Conservation (phyloP, 2,329 filamentous ascomycete genomes). For the Bipolaris victoriae region DNA sequence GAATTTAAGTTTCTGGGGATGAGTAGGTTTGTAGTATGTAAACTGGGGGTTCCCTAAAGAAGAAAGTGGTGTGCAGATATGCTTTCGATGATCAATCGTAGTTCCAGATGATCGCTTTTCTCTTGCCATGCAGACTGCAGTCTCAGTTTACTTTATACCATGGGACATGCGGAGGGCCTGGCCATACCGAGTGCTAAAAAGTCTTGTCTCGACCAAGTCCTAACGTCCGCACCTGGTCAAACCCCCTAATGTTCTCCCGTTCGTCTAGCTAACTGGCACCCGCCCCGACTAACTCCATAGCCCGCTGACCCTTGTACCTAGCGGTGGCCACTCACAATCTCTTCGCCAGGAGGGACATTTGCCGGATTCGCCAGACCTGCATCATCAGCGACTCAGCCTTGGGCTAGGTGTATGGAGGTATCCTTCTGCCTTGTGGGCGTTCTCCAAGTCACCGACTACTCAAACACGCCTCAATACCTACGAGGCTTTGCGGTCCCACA, state of each 20-base stretch:
- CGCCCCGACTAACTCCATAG: too few species aligned
- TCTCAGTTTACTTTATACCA: background rate
- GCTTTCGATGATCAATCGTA: background rate
- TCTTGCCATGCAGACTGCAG: background rate
- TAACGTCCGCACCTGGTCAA: background rate
- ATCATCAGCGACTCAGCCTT: background rate
- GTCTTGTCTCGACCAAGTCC: background rate
- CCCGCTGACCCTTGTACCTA: too few species aligned
- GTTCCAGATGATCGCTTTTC: too few species aligned
- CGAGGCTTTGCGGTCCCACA: background rate
- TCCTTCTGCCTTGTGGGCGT: too few species aligned
- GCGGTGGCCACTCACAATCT: too few species aligned
- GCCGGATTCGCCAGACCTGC: too few species aligned
- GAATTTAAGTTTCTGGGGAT: too few species aligned
- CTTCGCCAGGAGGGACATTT: too few species aligned
- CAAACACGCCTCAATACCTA: background rate
- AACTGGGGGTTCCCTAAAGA: background rate
- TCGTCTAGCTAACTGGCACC: too few species aligned
- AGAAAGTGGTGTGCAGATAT: background rate
- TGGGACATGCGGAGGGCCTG: background rate
- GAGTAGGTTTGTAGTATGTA: background rate
- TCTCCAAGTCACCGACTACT: too few species aligned
- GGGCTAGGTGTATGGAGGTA: too few species aligned
- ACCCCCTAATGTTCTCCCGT: background rate
- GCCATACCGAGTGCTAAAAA: background rate